These are phyloP conservation scores for Penicillium nordicum DNA, from an alignment of 2,329 filamentous ascomycete species.

Conservation along the genomic window DNA sequence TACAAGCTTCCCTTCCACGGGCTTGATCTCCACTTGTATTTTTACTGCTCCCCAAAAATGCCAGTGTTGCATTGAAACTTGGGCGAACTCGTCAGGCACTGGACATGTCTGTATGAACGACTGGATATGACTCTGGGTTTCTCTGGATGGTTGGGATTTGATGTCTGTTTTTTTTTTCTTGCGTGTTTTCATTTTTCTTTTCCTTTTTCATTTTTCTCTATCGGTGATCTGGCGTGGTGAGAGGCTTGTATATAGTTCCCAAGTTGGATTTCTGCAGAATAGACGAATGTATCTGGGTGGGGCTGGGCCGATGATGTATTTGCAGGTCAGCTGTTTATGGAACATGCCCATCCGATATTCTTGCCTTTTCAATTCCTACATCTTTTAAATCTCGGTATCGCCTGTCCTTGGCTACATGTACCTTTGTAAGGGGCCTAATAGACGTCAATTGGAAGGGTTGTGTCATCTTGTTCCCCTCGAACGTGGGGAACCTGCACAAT, in stretches of 20 bases:
- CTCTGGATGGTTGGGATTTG: conserved; percentile 18
- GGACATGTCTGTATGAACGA: conserved; percentile 27
- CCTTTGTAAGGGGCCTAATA: neutral
- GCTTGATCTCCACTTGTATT: conserved; percentile 21
- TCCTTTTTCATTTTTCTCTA: conserved; percentile 12
- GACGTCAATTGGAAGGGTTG: neutral
- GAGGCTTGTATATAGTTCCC: conserved; percentile 24
- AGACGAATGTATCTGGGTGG: conserved; percentile 10
- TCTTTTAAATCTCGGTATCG: neutral
- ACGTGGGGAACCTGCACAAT: conserved; percentile 45
- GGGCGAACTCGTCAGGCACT: conserved; percentile 23
- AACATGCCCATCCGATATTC: conserved; percentile 15
- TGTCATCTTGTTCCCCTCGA: conserved; percentile 1
- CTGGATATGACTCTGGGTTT: conserved; percentile 29
- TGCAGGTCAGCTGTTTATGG: conserved; percentile 22
- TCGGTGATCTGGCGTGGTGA: conserved; percentile 13
- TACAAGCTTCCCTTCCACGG: conserved; percentile 1
- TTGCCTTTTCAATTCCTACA: neutral
- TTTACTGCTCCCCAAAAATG: conserved; percentile 25
- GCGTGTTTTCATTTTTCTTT: neutral
- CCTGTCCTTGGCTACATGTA: neutral
- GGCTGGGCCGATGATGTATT: conserved; percentile 27
- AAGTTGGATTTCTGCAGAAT: conserved; percentile 10
- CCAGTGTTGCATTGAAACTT: conserved; percentile 16
- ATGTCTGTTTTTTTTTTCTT: conserved; percentile 10